Evolutionary conservation across 306 rosid genomes (phyloP).

Genomic region (Hylodesmum podocarpum): DNA sequence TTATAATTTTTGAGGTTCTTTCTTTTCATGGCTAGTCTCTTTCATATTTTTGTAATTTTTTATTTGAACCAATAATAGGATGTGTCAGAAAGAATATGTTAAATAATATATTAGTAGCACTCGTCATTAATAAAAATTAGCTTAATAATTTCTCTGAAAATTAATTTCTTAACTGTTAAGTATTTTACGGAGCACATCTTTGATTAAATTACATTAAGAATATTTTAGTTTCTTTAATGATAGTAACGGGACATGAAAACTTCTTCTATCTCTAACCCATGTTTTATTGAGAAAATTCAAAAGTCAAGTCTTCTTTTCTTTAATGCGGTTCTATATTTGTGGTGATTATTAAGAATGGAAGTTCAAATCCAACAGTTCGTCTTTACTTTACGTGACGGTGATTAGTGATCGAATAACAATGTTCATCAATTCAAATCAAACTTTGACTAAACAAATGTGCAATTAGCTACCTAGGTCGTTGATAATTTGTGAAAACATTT

Average conservation of each 20-base stretch:
- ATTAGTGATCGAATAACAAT: background rate
- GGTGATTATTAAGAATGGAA: background rate
- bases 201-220: background rate
- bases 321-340: background rate
- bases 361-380: conserved; percentile 1
- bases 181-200: background rate
- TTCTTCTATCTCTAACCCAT: background rate
- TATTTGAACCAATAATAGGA: too few species aligned
- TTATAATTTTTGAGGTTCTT: too few species aligned
- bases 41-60: too few species aligned
- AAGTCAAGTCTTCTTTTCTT: background rate
- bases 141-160: background rate
- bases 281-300: background rate
- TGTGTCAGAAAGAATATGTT: too few species aligned
- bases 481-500: background rate
- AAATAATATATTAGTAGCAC: too few species aligned
- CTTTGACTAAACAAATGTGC: conserved; percentile 12
- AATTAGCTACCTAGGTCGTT: background rate
- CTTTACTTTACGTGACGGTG: background rate
- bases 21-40: too few species aligned
- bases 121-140: too few species aligned
- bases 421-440: conserved; percentile 5
- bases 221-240: background rate
- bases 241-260: background rate
- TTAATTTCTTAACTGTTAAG: background rate